A percentile compares a stretch with the other conserved stretches of the same genome.
Evolutionary conservation across 805 yeast species (phyloP).

Genomic region (Ascoidea asiatica): DNA sequence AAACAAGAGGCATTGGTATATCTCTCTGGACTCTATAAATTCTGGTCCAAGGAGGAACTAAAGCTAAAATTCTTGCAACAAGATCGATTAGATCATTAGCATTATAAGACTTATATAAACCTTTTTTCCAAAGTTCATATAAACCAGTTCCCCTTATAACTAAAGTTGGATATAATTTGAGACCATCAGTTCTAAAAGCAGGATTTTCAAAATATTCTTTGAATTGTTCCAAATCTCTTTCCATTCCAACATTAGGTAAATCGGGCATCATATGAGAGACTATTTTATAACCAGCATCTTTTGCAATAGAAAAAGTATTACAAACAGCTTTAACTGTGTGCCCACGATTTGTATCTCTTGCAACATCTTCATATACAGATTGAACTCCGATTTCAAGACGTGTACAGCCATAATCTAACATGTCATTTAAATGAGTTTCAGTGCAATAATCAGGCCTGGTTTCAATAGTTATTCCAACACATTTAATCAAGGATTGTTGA

Average conservation of each 20-base stretch:
- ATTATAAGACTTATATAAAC: conserved; percentile 84
- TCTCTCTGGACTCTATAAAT: conserved; percentile 97
- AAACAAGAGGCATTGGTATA: conserved; percentile 97
- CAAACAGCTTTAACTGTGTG: conserved; percentile 95
- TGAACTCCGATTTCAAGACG: conserved; percentile 96
- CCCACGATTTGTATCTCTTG: conserved; percentile 95
- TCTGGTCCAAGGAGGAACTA: conserved; percentile 99
- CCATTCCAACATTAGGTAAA: conserved; percentile 97
- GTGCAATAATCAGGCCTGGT: conserved; percentile 98
- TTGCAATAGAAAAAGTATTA: conserved; percentile 90
- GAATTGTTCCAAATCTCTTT: conserved; percentile 91
- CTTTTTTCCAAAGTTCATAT: conserved; percentile 95
- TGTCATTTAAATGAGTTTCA: conserved; percentile 86
- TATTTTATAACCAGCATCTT: conserved; percentile 95
- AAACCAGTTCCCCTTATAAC: conserved; percentile 96
- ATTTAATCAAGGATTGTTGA: conserved; percentile 89
- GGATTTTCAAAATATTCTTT: conserved; percentile 96
- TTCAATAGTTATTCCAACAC: conserved; percentile 97
- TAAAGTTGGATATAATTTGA: conserved; percentile 88
- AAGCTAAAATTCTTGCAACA: conserved; percentile 89
- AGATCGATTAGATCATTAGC: conserved; percentile 89
- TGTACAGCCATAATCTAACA: conserved; percentile 94
- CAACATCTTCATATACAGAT: conserved; percentile 94
- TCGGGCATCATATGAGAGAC: conserved; percentile 99
- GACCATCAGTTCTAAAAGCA: conserved; percentile 91